phyloP scores from a whole-genome alignment of 1,284 basidiomycete species.

The Leccinum insolens region DNA sequence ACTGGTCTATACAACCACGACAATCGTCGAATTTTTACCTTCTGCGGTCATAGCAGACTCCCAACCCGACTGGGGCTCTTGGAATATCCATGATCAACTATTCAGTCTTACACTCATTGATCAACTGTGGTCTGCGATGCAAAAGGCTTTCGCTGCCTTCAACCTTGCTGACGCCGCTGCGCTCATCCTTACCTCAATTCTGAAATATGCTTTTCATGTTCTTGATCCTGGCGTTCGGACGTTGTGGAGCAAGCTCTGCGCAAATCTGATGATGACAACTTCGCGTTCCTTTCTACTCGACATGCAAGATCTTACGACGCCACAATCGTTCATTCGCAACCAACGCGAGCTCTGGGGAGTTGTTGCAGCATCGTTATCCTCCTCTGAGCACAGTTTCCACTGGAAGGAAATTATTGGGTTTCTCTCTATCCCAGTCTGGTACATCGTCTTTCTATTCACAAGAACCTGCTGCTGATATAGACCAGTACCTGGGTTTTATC shows the following conservation, averaged over 20 bases:
- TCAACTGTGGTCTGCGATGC: slow-evolving; percentile 53
- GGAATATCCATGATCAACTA: slow-evolving; percentile 37
- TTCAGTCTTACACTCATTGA: slow-evolving; percentile 38
- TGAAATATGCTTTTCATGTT: slow-evolving; percentile 43
- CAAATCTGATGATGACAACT: slow-evolving; percentile 40
- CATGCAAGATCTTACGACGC: slow-evolving; percentile 6
- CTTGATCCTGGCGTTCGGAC: slow-evolving; percentile 38
- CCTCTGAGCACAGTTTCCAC: slow-evolving; percentile 16
- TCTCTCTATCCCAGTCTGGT: slow-evolving; percentile 51
- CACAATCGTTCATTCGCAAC: slow-evolving; percentile 22
- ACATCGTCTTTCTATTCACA: slow-evolving; percentile 13
- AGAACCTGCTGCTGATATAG: slow-evolving; percentile 10
- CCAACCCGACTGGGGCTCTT: slow-evolving; percentile 30
- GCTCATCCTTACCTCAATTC: slow-evolving; percentile 43
- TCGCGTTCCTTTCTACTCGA: slow-evolving; percentile 29
- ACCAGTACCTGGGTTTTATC: slow-evolving; percentile 47
- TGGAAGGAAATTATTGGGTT: slow-evolving; percentile 47
- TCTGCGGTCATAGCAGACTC: slow-evolving; percentile 2
- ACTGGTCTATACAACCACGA: slow-evolving; percentile 26
- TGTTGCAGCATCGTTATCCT: slow-evolving; percentile 28
- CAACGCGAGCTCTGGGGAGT: slow-evolving; percentile 38
- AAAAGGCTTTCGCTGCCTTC: slow-evolving; percentile 43
- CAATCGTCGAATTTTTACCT: slow-evolving; percentile 32
- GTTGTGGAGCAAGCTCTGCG: slow-evolving; percentile 50
- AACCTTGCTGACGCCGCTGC: slow-evolving; percentile 46